A percentile compares a stretch with the other conserved stretches of the same genome.
These are phyloP conservation scores for Esteya vermicola DNA, from an alignment of 2,329 filamentous ascomycete species.

Conservation along the genomic window DNA sequence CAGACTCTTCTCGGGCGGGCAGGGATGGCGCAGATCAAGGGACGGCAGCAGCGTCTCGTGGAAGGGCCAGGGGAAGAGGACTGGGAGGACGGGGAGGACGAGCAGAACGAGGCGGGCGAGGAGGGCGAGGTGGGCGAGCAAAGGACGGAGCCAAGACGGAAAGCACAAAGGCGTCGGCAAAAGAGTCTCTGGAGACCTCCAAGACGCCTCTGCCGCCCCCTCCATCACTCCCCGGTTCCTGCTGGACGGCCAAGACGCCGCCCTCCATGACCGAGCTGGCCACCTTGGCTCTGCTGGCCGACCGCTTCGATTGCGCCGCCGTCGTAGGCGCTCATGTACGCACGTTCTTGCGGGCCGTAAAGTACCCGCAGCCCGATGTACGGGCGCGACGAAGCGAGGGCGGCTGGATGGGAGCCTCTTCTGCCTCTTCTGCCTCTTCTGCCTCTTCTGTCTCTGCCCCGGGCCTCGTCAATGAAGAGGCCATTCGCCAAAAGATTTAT, in stretches of 20 bases:
- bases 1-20: no score
- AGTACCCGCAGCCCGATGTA: conserved; percentile 23
- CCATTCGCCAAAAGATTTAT: conserved; percentile 54
- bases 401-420: conserved; percentile 21
- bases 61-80: neutral
- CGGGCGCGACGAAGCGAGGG: neutral
- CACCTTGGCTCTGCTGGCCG: conserved; percentile 55
- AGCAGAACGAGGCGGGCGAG: neutral
- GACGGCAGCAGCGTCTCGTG: no score
- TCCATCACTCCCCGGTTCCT: conserved; percentile 1
- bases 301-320: conserved; percentile 54
- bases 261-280: conserved; percentile 48
- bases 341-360: conserved; percentile 35
- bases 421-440: no score
- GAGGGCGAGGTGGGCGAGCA: neutral
- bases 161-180: neutral
- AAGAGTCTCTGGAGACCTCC: neutral
- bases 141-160: neutral
- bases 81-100: neutral
- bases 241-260: conserved; percentile 19
- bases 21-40: no score
- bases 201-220: neutral
- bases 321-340: conserved; percentile 40
- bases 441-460: no score
- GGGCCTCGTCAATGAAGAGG: conserved; percentile 34